phyloP scores from a whole-genome alignment of 1,284 basidiomycete species.

The Ustilago curta region DNA sequence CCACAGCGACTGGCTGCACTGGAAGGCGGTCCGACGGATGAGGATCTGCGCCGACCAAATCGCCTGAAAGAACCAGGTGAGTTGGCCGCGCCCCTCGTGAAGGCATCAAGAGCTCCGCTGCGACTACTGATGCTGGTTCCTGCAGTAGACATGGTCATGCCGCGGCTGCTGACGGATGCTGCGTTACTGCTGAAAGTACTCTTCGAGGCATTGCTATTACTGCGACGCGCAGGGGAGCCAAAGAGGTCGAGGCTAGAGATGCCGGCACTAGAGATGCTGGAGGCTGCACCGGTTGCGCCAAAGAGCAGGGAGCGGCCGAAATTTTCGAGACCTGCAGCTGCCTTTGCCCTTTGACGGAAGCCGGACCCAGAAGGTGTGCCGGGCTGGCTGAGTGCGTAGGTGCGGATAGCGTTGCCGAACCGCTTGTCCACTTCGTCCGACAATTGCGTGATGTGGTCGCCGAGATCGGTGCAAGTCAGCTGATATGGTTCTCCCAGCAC shows the following conservation, averaged over 20 bases:
- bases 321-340: constrained; percentile 55
- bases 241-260: constrained; percentile 54
- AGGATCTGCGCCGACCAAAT: constrained; percentile 34
- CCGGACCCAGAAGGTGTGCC: constrained; percentile 36
- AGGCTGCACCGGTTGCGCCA: constrained; percentile 33
- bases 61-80: constrained; percentile 35
- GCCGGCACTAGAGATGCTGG: constrained; percentile 42
- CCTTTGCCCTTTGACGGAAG: constrained; percentile 52
- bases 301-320: constrained; percentile 57
- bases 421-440: constrained; percentile 41
- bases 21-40: constrained; percentile 40
- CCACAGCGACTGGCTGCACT: constrained; percentile 19
- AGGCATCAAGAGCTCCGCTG: constrained; percentile 24
- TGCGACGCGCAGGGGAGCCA: constrained; percentile 52
- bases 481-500: constrained; percentile 27
- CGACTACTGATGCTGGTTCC: constrained; percentile 60
- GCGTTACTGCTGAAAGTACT: constrained; percentile 51
- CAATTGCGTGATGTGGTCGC: constrained; percentile 35
- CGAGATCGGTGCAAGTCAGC: constrained; percentile 37
- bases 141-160: constrained; percentile 52
- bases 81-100: constrained; percentile 22
- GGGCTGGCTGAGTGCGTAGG: constrained; percentile 25
- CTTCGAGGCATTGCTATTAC: constrained; percentile 55
- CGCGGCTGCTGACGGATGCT: constrained; percentile 45
- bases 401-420: constrained; percentile 22